Percentiles rank a stretch among this genome's conserved stretches.
Conservation (phyloP, 768 basidiomycete species). For the Daedalea quercina region DNA sequence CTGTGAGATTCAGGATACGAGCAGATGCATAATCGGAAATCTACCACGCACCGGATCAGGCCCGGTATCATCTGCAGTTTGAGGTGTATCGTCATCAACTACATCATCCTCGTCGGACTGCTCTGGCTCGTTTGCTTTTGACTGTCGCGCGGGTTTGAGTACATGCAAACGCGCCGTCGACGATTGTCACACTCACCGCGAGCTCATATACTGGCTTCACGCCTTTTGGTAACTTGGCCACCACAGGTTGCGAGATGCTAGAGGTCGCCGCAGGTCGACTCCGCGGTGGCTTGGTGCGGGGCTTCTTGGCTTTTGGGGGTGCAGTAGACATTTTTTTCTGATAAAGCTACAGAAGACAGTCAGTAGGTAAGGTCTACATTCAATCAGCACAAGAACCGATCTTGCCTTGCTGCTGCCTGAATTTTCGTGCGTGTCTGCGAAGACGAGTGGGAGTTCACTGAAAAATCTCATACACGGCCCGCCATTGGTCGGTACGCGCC, state of each 20-base stretch:
- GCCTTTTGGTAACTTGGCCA: conserved; percentile 50
- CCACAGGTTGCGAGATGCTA: conserved; percentile 47
- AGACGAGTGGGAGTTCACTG: background rate
- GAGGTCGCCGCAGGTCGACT: conserved; percentile 48
- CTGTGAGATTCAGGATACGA: background rate
- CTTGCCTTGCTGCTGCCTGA: no score
- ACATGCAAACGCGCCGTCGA: no score
- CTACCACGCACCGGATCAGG: conserved; percentile 7
- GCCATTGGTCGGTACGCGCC: background rate
- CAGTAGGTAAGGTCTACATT: no score
- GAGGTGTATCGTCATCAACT: conserved; percentile 33
- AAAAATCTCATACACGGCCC: background rate
- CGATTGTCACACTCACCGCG: conserved; percentile 37
- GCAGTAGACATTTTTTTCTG: conserved; percentile 14
- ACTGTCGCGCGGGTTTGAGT: conserved; percentile 27
- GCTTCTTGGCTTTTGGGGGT: conserved; percentile 41
- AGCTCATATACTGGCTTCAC: conserved; percentile 53
- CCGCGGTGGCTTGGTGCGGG: conserved; percentile 44
- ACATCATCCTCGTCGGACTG: conserved; percentile 44
- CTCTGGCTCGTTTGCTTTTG: conserved; percentile 47
- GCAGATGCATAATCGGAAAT: background rate
- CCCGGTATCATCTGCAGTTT: conserved; percentile 17
- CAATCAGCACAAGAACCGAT: no score
- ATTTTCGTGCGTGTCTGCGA: no score
- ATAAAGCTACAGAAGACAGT: no score